These are phyloP conservation scores for Fusarium acutatum DNA, from an alignment of 2,329 filamentous ascomycete species.

Conservation along the genomic window DNA sequence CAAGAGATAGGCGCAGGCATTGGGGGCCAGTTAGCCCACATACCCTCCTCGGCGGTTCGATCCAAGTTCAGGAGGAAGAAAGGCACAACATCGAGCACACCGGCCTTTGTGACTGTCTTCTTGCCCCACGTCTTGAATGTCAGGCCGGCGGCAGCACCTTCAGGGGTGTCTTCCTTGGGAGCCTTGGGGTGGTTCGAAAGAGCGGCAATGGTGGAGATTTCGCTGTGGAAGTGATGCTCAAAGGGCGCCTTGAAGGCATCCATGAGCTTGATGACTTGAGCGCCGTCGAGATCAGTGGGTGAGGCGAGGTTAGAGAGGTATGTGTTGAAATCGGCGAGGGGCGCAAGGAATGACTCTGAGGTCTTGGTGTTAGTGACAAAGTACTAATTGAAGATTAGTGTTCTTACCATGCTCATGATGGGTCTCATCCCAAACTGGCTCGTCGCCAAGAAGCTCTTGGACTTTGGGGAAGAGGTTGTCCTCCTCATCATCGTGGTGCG, in stretches of 20 bases:
- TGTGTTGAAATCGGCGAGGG: slow-evolving; percentile 59
- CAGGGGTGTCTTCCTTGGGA: slow-evolving; percentile 55
- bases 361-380: neutral
- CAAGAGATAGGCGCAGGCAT: slow-evolving; percentile 69
- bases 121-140: slow-evolving; percentile 70
- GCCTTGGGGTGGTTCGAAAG: slow-evolving; percentile 60
- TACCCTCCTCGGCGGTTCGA: slow-evolving; percentile 64
- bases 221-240: slow-evolving; percentile 63
- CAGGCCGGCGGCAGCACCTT: slow-evolving; percentile 55
- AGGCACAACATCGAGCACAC: slow-evolving; percentile 66
- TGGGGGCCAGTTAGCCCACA: slow-evolving; percentile 71
- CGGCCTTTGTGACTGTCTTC: slow-evolving; percentile 69
- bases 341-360: slow-evolving; percentile 58
- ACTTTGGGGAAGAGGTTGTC: slow-evolving; percentile 63
- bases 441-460: slow-evolving; percentile 59
- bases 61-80: slow-evolving; percentile 73
- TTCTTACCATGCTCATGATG: slow-evolving; percentile 63
- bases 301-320: slow-evolving; percentile 58
- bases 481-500: slow-evolving; percentile 70
- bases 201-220: slow-evolving; percentile 60
- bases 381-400: neutral
- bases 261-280: slow-evolving; percentile 60
- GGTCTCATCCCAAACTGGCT: slow-evolving; percentile 60
- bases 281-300: slow-evolving; percentile 54
- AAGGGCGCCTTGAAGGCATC: slow-evolving; percentile 59